These are phyloP conservation scores for Pseudogymnoascus sp. DNA, from an alignment of 2,329 filamentous ascomycete species.

Conservation along the genomic window DNA sequence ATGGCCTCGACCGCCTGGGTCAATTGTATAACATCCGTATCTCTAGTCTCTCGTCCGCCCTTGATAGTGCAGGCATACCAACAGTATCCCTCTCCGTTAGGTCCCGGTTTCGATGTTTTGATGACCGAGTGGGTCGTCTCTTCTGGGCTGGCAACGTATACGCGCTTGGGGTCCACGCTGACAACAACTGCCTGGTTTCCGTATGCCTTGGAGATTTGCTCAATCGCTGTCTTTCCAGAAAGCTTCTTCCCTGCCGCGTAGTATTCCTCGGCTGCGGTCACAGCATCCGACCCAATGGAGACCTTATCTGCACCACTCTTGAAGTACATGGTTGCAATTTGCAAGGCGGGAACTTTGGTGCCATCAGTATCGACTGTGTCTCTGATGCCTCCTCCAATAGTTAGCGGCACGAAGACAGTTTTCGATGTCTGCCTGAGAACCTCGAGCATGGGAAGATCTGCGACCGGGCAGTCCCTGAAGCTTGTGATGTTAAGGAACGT, in stretches of 20 bases:
- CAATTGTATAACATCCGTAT: constrained; percentile 86
- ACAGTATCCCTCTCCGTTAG: constrained; percentile 70
- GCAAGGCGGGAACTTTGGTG: constrained; percentile 75
- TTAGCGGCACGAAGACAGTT: constrained; percentile 92
- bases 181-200: constrained; percentile 96
- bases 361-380: constrained; percentile 88
- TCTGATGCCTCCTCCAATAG: constrained; percentile 89
- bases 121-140: constrained; percentile 69
- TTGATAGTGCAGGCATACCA: constrained; percentile 99
- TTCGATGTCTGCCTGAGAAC: constrained; percentile 77
- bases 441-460: constrained; percentile 93
- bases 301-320: constrained; percentile 95
- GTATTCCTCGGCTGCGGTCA: constrained; percentile 87
- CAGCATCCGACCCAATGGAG: constrained; percentile 90
- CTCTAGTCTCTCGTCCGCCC: constrained; percentile 86
- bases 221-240: constrained; percentile 80
- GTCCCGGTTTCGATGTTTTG: constrained; percentile 60
- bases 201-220: constrained; percentile 88
- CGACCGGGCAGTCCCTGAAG: constrained; percentile 89
- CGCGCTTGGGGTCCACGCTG: constrained; percentile 84
- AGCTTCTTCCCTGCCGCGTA: constrained; percentile 62
- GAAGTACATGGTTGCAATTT: constrained; percentile 96
- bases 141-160: constrained; percentile 65
- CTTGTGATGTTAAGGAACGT: constrained; percentile 98
- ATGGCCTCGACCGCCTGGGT: constrained; percentile 87